Base-by-base conservation (phyloP, 768 basidiomycete species). In the Leccinum boreale region DNA sequence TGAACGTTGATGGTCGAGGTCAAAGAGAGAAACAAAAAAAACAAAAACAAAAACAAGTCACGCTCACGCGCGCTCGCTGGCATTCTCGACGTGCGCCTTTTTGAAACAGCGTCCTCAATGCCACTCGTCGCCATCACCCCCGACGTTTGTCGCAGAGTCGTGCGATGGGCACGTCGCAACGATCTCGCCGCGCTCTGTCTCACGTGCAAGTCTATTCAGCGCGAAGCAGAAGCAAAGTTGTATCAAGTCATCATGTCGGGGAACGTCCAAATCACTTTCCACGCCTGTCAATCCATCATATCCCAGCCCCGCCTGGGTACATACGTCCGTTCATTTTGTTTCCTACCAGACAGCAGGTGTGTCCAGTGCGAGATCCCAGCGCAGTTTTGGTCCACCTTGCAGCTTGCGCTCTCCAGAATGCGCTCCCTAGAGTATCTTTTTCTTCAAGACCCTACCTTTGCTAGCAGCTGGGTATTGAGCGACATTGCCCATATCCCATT, bases 401-500 rank as follows among this genome's bases (percentile, higher is more conserved):
- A 78, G 53, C 64, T 50, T 3, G 81, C 79, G 0, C 65, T 86
- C n/a, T 68, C 67, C 35, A 64, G 63, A 45, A 80, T 81, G 74
- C 65, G 65, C 53, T 76, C 78, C 21, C 73, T 86, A 21, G 77
- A 83, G 49, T 60, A 53, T 8, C 74, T 85, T 24, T 58, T 73
- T 48, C 63, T 85, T 5, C 70, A 70, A 28, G 81, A 83, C 60
- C 66, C 74, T 21, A 61, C 70, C 5, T 67, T 67, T 57, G 31
- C 69, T 1, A 75, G 78, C 60, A 70, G 75, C 17, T 84, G 81
- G 81, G 66, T 85, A 19, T 66, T 85, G 58, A 67, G 77, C 61
- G 70, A 75, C 47, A 65, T 71, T 2, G 61, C 73, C 3, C 66
- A 74, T 50, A 72, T 71, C 35, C 72, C 66, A 15, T 85, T 84